Conservation (phyloP, 2,329 filamentous ascomycete genomes). For the Ascochyta clinopodiicola region DNA sequence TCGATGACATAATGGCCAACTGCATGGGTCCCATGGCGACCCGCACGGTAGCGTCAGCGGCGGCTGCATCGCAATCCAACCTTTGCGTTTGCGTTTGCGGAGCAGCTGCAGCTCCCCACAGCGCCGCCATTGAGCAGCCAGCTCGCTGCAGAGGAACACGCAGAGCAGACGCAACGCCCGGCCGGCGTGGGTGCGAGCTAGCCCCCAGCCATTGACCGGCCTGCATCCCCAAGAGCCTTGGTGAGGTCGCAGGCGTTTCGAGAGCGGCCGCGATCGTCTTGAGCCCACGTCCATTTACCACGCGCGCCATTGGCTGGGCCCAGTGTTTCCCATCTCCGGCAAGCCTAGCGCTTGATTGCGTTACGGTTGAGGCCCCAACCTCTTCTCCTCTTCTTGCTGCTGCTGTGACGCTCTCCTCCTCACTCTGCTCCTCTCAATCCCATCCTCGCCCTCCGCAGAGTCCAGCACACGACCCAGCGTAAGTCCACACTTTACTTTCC, state of each 20-base stretch:
- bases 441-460: conserved; percentile 18
- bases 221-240: conserved; percentile 6
- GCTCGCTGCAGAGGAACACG: not conserved
- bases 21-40: conserved; percentile 15
- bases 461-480: conserved; percentile 30
- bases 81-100: conserved; percentile 1
- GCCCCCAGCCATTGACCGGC: conserved; percentile 2
- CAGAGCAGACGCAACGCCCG: not conserved
- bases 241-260: conserved; percentile 18
- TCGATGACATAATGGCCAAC: conserved; percentile 15
- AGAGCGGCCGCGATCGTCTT: conserved; percentile 20
- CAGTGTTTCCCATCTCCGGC: conserved; percentile 12
- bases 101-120: conserved; percentile 19
- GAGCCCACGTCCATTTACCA: conserved; percentile 5
- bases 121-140: not conserved
- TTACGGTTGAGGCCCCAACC: conserved; percentile 19
- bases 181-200: not conserved
- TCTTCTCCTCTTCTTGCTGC: conserved; percentile 15
- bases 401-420: conserved; percentile 16
- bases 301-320: conserved; percentile 7
- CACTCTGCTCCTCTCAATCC: conserved; percentile 16
- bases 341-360: conserved; percentile 11
- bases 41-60: conserved; percentile 20
- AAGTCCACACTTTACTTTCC: conserved; percentile 30
- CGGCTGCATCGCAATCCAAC: conserved; percentile 16